These are phyloP conservation scores for Paecilomyces formosus DNA, from an alignment of 2,329 filamentous ascomycete species.

Conservation along the genomic window DNA sequence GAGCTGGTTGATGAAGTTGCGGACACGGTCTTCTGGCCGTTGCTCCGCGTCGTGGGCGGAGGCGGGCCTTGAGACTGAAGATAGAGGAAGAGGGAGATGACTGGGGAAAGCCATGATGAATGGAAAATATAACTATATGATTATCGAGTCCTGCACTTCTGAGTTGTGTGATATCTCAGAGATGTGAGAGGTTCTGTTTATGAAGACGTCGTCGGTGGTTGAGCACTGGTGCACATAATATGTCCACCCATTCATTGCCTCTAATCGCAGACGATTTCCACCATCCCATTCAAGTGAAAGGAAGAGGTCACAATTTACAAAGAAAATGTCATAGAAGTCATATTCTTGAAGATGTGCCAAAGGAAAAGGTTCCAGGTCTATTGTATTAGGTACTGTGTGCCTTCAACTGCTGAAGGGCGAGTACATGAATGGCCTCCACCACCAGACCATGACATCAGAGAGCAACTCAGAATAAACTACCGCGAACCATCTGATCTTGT, in stretches of 20 bases:
- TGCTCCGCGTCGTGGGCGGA: neutral
- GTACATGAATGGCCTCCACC: neutral
- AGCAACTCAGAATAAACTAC: neutral
- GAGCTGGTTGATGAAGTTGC: slow-evolving; percentile 20
- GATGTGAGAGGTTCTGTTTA: no score
- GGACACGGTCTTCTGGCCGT: slow-evolving; percentile 13
- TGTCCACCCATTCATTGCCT: no score
- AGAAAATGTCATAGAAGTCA: no score
- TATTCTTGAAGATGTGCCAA: neutral
- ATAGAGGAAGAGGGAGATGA: neutral
- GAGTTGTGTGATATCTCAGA: no score
- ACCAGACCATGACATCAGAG: neutral
- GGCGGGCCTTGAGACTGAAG: neutral
- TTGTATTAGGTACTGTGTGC: neutral
- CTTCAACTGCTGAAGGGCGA: neutral
- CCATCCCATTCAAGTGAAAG: no score
- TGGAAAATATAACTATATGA: neutral
- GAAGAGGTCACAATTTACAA: no score
- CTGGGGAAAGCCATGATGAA: neutral
- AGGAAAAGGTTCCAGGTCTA: neutral
- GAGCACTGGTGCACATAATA: no score
- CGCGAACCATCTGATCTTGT: neutral
- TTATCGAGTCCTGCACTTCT: no score
- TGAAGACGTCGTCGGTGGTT: no score
- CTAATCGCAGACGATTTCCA: no score